Evolutionary conservation across 495 filamentous ascomycete genomes (phyloP).

Genomic region (Parachaetomium inaequale): DNA sequence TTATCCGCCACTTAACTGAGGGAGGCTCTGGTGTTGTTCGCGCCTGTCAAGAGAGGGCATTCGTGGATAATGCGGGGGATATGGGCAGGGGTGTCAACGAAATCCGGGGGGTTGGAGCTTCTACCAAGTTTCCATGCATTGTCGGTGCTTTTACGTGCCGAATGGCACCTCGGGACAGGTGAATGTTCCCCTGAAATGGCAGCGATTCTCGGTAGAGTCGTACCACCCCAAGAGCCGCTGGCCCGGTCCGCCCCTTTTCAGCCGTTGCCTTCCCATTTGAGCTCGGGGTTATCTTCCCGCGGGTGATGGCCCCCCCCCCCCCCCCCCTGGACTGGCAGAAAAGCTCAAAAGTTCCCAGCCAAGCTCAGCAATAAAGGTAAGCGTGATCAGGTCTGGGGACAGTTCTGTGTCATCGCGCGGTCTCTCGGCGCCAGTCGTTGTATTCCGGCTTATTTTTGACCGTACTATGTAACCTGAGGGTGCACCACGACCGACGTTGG

Average conservation of each 20-base stretch:
- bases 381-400: background rate
- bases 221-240: conserved; percentile 3
- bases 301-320: background rate
- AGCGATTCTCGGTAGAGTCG: conserved; percentile 13
- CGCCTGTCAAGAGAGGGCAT: background rate
- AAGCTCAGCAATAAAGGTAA: background rate
- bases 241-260: conserved; percentile 6
- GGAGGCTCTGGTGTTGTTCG: background rate
- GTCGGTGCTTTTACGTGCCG: conserved; percentile 10
- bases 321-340: too few relatives aligned
- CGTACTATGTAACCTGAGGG: background rate
- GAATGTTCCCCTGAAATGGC: background rate
- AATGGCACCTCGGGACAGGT: background rate
- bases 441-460: background rate
- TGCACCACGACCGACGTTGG: background rate
- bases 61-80: conserved; percentile 15
- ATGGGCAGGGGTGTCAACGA: background rate
- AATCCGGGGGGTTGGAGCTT: conserved; percentile 10
- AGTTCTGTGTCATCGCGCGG: background rate
- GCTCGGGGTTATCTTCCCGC: conserved; percentile 1
- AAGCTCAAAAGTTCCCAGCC: background rate
- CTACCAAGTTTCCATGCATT: conserved; percentile 17
- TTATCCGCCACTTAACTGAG: conserved; percentile 1
- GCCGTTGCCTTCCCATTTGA: conserved; percentile 13
- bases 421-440: background rate